These are phyloP conservation scores for Bruguiera parviflora DNA, from an alignment of 345 rosid genomes.

Conservation along the genomic window DNA sequence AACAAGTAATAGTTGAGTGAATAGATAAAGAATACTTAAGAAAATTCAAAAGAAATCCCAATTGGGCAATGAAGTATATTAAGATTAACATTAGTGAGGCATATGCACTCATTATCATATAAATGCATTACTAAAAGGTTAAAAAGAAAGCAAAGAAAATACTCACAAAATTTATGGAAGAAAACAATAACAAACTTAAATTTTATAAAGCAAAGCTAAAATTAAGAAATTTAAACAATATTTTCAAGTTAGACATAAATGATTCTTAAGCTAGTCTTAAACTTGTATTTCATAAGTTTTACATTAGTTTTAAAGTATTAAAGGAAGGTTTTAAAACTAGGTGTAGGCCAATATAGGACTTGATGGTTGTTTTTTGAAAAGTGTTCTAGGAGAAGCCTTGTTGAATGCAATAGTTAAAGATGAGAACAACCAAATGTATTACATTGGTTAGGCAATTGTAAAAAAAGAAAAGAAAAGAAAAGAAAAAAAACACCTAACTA, in stretches of 20 bases:
- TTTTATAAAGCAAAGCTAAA: too few species aligned
- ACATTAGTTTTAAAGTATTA: not conserved
- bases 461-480: too few species aligned
- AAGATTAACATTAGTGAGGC: not conserved
- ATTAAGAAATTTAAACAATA: too few species aligned
- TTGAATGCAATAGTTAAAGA: not conserved
- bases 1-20: not conserved
- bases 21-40: not conserved
- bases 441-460: too few species aligned
- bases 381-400: not conserved
- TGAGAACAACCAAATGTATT: conserved; percentile 2
- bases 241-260: too few species aligned
- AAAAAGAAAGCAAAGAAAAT: too few species aligned
- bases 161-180: too few species aligned
- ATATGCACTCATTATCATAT: too few species aligned
- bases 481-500: not conserved
- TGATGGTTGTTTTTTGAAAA: not conserved
- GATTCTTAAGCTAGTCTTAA: too few species aligned
- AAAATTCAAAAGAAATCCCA: not conserved
- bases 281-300: not conserved
- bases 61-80: not conserved
- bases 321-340: not conserved
- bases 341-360: not conserved
- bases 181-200: too few species aligned
- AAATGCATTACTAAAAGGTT: not conserved